phyloP scores from a whole-genome alignment of 148 eudicot species.

The Gaultheria prostrata region DNA sequence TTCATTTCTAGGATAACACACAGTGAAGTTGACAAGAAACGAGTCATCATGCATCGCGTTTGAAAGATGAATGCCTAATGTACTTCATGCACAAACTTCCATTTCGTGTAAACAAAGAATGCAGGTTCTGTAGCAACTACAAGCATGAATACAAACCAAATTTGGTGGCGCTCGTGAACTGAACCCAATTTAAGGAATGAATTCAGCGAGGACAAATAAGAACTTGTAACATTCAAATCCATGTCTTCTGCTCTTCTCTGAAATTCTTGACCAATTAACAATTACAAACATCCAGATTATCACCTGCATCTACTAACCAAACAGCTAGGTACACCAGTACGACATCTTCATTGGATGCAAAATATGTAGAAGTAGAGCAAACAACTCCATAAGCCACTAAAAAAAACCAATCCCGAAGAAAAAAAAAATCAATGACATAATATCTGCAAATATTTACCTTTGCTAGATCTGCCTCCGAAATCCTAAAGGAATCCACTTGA shows the following conservation, averaged over 20 bases:
- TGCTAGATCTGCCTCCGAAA: slow-evolving; percentile 53
- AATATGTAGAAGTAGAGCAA: neutral
- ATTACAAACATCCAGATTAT: neutral
- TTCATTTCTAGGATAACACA: neutral
- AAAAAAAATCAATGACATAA: neutral
- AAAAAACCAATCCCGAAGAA: neutral
- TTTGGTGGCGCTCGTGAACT: too few species aligned
- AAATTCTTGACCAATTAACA: neutral
- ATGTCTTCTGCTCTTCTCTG: neutral
- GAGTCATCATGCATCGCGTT: neutral
- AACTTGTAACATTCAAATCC: neutral
- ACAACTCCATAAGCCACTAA: neutral
- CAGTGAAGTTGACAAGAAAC: neutral
- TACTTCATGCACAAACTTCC: neutral
- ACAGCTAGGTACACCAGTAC: neutral
- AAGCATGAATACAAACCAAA: too few species aligned
- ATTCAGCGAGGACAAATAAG: neutral
- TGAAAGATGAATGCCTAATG: neutral
- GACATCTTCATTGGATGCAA: neutral
- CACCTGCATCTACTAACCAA: neutral
- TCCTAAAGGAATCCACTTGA: slow-evolving; percentile 54
- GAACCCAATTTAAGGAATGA: neutral
- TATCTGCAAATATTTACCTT: slow-evolving; percentile 46
- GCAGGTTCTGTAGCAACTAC: neutral
- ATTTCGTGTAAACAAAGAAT: neutral